Base-by-base conservation (phyloP, 768 basidiomycete species). In the Psilocybe cyanescens region DNA sequence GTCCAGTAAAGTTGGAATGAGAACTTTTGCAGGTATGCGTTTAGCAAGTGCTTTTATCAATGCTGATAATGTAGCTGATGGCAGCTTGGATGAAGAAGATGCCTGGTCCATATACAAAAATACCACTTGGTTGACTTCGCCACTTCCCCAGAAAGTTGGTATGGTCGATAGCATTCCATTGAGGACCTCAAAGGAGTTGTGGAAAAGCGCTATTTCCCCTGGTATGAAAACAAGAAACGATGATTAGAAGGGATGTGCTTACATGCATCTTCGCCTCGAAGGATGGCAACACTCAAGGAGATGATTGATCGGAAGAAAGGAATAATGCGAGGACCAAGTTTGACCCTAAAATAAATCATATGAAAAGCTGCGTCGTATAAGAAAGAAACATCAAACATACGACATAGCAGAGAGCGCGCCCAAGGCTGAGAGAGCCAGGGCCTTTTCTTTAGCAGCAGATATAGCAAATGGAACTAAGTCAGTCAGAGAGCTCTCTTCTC, bases 311-410 rank as follows among this genome's bases (percentile, higher is more conserved):
- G 86, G 75, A 97, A 89, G 74, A 86, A 83, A 4, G 97, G 94
- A 53, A 99, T 94, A 53, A 95, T 81, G 0, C 97, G 88, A 9
- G 96, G 94, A 0, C 93, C 94, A 19, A 98, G 83, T 49, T 89
- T 87, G 17, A 80, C 72, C 17, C 94, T 97, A 67, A 14, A 48
- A 37, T 45, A 4, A 39, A 33, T 41, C 58, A 39, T 60, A 56
- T 70, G 46, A 66, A 41, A 56, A 48, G 59, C 24, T 39, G 49
- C 14, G 28, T 19, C 24, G 14, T 46, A 14, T 28, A 37, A 47
- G 35, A 49, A 58, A 45, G 31, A 24, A 8, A 47, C 44, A 24
- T 31, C n/a, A 37, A 49, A 58, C 84, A 33, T 70, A 94, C 90
- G 85, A 78, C 59, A 95, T 79, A 35, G 85, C 78, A 4, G 83